Conservation (phyloP, 2,329 filamentous ascomycete genomes). For the Aspergillus quadricinctus region DNA sequence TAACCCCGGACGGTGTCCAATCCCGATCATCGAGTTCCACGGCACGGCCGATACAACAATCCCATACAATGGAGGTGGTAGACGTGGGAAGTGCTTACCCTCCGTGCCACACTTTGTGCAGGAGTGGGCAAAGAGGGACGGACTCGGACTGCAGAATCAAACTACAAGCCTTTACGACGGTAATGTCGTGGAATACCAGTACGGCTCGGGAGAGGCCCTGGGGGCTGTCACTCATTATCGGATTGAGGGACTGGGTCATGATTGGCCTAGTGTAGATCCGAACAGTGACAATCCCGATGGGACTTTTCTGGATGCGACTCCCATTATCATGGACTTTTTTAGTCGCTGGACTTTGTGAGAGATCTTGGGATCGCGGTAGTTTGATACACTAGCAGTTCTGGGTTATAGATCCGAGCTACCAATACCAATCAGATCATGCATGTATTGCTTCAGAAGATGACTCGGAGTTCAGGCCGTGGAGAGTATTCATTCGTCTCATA, state of each 20-base stretch:
- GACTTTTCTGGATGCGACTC: constrained; percentile 18
- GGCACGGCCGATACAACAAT: constrained; percentile 30
- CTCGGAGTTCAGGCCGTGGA: not conserved
- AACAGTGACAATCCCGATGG: constrained; percentile 14
- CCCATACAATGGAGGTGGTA: constrained; percentile 34
- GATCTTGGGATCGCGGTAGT: not conserved
- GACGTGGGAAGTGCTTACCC: constrained; percentile 15
- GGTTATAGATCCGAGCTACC: not conserved
- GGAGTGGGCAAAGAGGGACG: constrained; percentile 25
- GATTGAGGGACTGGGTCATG: constrained; percentile 13
- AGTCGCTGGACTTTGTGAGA: constrained; percentile 1
- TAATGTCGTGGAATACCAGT: constrained; percentile 8
- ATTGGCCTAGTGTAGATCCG: constrained; percentile 16
- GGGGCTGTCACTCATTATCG: constrained; percentile 14
- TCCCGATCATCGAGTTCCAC: constrained; percentile 29
- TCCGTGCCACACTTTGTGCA: constrained; percentile 16
- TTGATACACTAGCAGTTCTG: no score
- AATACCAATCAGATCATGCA: not conserved
- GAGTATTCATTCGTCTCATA: not conserved
- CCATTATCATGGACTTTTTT: constrained; percentile 19
- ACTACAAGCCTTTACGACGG: constrained; percentile 1
- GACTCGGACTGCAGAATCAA: constrained; percentile 4
- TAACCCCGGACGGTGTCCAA: constrained; percentile 21
- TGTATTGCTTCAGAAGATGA: not conserved
- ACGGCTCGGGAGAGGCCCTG: not conserved